These are phyloP conservation scores for Rhytidhysteron rufulum DNA, from an alignment of 2,329 filamentous ascomycete species.

Conservation along the genomic window DNA sequence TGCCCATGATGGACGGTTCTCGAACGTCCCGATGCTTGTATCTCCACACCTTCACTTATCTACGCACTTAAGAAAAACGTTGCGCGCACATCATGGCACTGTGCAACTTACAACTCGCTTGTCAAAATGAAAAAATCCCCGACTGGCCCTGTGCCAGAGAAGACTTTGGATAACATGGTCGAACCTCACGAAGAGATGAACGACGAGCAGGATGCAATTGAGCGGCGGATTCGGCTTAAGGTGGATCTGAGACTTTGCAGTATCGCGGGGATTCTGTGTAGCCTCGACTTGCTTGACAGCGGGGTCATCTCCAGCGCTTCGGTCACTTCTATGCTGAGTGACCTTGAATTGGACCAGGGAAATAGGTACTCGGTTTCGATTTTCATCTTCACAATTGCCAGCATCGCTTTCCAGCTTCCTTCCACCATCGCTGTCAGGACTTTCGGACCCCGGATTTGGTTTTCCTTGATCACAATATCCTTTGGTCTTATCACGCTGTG, in stretches of 20 bases:
- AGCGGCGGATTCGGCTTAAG: conserved; percentile 55
- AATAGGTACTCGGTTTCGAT: conserved; percentile 67
- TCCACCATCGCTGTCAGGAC: conserved; percentile 64
- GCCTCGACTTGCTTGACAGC: conserved; percentile 65
- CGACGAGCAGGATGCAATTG: too few species aligned
- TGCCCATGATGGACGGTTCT: too few species aligned
- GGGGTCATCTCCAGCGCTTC: conserved; percentile 67
- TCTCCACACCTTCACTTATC: too few species aligned
- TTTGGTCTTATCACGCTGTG: conserved; percentile 65
- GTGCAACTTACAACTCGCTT: too few species aligned
- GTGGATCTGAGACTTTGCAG: conserved; percentile 66
- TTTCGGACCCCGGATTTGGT: conserved; percentile 62
- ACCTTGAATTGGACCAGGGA: conserved; percentile 58
- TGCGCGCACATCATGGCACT: too few species aligned
- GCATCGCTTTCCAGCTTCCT: conserved; percentile 65
- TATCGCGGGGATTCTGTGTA: conserved; percentile 68
- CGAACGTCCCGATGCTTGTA: too few species aligned
- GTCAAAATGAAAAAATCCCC: too few species aligned
- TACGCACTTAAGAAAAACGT: too few species aligned
- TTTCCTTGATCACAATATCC: conserved; percentile 55
- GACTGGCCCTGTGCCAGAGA: too few species aligned
- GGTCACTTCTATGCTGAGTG: conserved; percentile 63
- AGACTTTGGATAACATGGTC: too few species aligned
- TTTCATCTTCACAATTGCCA: conserved; percentile 68
- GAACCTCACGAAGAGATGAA: too few species aligned